These are phyloP conservation scores for Amoebophrya sp. DNA, from an alignment of 169 alveolate genomes.

Conservation along the genomic window DNA sequence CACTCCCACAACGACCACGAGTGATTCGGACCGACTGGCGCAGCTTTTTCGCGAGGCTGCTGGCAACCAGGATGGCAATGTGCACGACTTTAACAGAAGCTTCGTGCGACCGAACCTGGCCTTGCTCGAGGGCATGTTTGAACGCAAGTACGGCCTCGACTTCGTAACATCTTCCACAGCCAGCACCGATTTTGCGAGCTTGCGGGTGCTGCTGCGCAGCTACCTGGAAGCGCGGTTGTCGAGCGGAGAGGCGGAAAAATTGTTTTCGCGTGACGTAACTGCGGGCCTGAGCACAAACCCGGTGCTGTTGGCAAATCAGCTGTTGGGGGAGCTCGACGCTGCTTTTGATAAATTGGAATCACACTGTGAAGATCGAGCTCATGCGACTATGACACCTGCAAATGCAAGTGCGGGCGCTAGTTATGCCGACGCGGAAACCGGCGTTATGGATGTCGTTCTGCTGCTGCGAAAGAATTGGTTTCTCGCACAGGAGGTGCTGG, in stretches of 20 bases:
- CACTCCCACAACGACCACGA: too few relatives aligned
- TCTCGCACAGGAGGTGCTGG: background rate
- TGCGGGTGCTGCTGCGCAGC: too few relatives aligned
- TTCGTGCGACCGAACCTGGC: background rate
- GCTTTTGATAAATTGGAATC: background rate
- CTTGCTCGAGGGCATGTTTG: background rate
- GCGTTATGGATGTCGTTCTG: background rate
- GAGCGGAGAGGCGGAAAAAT: too few relatives aligned
- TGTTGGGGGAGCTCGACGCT: background rate
- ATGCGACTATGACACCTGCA: background rate
- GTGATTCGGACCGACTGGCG: too few relatives aligned
- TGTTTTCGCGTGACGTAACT: too few relatives aligned
- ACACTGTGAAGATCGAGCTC: background rate
- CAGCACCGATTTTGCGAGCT: too few relatives aligned
- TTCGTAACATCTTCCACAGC: too few relatives aligned
- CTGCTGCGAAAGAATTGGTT: background rate
- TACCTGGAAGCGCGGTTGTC: too few relatives aligned
- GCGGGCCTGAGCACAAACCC: too few relatives aligned
- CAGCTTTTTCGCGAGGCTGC: background rate
- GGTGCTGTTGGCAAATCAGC: too few relatives aligned
- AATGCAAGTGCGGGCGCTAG: background rate
- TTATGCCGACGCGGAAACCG: background rate
- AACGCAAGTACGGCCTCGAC: background rate
- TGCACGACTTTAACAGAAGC: background rate
- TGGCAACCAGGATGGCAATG: background rate